A percentile compares a stretch with the other conserved stretches of the same genome.
phyloP scores from a whole-genome alignment of 345 rosid genomes.

The Isatis tinctoria region DNA sequence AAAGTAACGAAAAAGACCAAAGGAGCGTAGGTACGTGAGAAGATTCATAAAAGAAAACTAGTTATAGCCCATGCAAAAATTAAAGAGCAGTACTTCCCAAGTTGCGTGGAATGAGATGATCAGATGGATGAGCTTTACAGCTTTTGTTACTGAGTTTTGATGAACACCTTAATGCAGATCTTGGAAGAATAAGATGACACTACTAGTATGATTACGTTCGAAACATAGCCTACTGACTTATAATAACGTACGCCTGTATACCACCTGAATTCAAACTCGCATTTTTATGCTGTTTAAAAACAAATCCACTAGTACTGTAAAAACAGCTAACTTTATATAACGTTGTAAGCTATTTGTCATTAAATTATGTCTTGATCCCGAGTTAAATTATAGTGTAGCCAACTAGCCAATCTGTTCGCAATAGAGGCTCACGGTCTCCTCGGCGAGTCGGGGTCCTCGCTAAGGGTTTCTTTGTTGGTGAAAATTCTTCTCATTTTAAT shows the following conservation, averaged over 20 bases:
- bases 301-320: neutral
- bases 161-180: neutral
- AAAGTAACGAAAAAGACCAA: neutral
- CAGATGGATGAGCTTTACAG: neutral
- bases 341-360: neutral
- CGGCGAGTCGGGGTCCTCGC: too few relatives aligned
- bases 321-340: neutral
- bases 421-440: neutral
- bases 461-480: neutral
- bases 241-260: neutral
- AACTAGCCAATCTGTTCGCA: neutral
- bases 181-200: neutral
- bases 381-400: neutral
- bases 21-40: neutral
- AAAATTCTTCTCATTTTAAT: neutral
- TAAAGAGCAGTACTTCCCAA: neutral
- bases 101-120: neutral
- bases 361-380: neutral
- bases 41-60: neutral
- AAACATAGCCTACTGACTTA: neutral
- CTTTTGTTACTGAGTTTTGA: neutral
- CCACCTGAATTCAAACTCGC: neutral
- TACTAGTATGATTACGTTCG: neutral
- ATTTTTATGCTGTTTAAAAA: neutral
- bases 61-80: neutral